These are phyloP conservation scores for Plantago lanceolata DNA, from an alignment of 305 asterid species.

Conservation along the genomic window DNA sequence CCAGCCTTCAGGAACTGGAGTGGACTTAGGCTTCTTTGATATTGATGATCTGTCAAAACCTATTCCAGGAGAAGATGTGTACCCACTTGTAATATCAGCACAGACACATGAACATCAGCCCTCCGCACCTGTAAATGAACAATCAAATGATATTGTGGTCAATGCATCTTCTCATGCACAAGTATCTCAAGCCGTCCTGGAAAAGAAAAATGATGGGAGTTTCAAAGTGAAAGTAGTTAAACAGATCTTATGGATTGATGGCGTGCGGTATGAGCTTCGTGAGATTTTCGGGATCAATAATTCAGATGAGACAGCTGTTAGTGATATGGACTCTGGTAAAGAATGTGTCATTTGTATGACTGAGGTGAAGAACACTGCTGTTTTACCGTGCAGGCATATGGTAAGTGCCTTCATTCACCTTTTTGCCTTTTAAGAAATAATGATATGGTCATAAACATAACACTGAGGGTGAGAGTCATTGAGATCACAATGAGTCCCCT, in stretches of 20 bases:
- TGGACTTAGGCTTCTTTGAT: conserved; percentile 82
- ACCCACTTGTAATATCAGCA: conserved; percentile 76
- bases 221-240: conserved; percentile 67
- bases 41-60: conserved; percentile 73
- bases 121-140: conserved; percentile 27
- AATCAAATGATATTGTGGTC: conserved; percentile 25
- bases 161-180: conserved; percentile 56
- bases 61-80: conserved; percentile 54
- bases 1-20: conserved; percentile 83
- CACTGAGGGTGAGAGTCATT: neutral
- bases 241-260: conserved; percentile 76
- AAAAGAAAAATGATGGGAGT: conserved; percentile 41
- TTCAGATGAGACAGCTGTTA: conserved; percentile 47
- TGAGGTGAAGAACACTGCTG: conserved; percentile 77
- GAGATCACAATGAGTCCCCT: neutral
- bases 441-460: conserved; percentile 4
- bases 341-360: conserved; percentile 95
- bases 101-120: conserved; percentile 38
- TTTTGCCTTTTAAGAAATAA: conserved; percentile 1
- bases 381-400: conserved; percentile 92
- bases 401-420: conserved; percentile 36
- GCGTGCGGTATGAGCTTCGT: conserved; percentile 74
- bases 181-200: conserved; percentile 71
- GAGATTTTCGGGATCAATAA: conserved; percentile 72
- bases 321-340: conserved; percentile 59